A percentile compares a stretch with the other conserved stretches of the same genome.
These are phyloP conservation scores for Xylaria hypoxylon DNA, from an alignment of 2,329 filamentous ascomycete genomes.

Conservation along the genomic window DNA sequence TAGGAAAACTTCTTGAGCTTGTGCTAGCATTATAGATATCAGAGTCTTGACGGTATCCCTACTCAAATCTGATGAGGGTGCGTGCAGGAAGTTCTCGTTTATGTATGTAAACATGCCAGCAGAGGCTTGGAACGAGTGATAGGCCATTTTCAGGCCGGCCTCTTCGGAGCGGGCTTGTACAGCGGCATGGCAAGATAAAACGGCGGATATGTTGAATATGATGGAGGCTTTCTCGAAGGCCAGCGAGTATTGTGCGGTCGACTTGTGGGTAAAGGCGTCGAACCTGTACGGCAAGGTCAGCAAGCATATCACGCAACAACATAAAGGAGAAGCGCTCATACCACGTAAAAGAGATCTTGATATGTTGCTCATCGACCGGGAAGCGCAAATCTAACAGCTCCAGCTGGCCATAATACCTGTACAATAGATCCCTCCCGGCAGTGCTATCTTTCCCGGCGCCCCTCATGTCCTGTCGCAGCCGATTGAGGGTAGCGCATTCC, in stretches of 20 bases:
- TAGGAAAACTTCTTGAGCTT: conserved; percentile 96
- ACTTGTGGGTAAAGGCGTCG: conserved; percentile 98
- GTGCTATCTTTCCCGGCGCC: conserved; percentile 97
- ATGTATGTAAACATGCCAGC: conserved; percentile 99
- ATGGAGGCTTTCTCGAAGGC: conserved; percentile 99
- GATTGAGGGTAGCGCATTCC: conserved; percentile 94
- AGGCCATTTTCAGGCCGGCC: conserved; percentile 91
- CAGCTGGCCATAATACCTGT: conserved; percentile 97
- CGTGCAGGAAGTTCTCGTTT: conserved; percentile 98
- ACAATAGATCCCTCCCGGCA: conserved; percentile 90
- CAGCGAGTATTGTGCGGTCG: conserved; percentile 95
- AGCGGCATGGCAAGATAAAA: conserved; percentile 94
- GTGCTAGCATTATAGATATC: conserved; percentile 92
- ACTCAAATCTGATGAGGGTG: conserved; percentile 94
- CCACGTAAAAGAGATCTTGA: conserved; percentile 99
- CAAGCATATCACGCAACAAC: conserved; percentile 35
- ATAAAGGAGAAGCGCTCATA: conserved; percentile 56
- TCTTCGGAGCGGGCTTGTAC: conserved; percentile 93
- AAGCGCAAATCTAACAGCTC: conserved; percentile 95
- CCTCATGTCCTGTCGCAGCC: conserved; percentile 96
- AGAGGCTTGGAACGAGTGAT: conserved; percentile 97
- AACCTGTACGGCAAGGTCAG: conserved; percentile 71
- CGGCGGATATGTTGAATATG: conserved; percentile 99
- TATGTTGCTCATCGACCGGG: conserved; percentile 97
- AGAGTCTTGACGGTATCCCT: conserved; percentile 95